Base-by-base conservation (phyloP, 768 basidiomycete species). In the Termitomyces sp. region DNA sequence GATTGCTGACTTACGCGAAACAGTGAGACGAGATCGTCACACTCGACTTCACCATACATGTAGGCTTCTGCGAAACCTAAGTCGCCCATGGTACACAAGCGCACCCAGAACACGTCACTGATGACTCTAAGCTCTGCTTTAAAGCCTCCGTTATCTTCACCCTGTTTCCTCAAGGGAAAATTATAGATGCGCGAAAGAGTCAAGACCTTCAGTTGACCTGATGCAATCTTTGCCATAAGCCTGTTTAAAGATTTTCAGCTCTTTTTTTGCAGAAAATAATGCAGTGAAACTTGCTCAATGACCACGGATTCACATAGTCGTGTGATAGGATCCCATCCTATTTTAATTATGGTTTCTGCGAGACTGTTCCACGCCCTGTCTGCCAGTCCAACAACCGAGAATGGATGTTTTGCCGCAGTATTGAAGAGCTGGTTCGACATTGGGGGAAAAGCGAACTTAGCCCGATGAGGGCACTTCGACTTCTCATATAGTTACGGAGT, bases 41-140 rank as follows among this genome's bases (percentile, higher is more conserved):
- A 84, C 61, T 86, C 82, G 32, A 88, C 82, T 46, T 91, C 88
- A 7, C 88, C 87, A 56, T 83, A 84, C 89, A 92, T 90, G 70
- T 84, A 90, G 0, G 85, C 83, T 69, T 91, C 89, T 5, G 85
- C 78, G 63, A 91, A 89, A 3, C 87, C 89, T 45, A 91, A 71
- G 66, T 89, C 87, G 24, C 83, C 77, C 76, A 84, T 82, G 8
- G 77, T 67, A 56, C 79, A 79, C 14, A 86, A 71, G 0, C 85
- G 73, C 9, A 84, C 69, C 83, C 84, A 86, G 65, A 87, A 86
- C 12, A 72, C 68, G 61, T 83, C 79, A 58, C 75, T 78, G 3
- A 75, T 62, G 42, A 85, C 51, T 52, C 36, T 26, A 13, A 52
- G 51, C 24, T 52, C 51, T 26, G 51, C 24, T 28, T 26, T 12